A percentile compares a stretch with the other conserved stretches of the same genome.
These are phyloP conservation scores for Leptographium lundbergii DNA, from an alignment of 2,329 filamentous ascomycete genomes.

Conservation along the genomic window DNA sequence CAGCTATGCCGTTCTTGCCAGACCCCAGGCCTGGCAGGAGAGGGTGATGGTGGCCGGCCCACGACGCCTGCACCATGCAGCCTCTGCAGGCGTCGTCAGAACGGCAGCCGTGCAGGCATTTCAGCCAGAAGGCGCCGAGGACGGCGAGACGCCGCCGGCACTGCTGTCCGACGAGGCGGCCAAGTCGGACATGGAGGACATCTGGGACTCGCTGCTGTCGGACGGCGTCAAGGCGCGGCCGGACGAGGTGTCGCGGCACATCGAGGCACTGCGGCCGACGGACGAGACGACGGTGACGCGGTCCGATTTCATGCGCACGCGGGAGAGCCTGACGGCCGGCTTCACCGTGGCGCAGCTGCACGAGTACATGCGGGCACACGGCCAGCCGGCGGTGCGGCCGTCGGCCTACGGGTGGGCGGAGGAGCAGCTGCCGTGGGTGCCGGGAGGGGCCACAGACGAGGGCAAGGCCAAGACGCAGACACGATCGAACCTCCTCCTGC, in stretches of 20 bases:
- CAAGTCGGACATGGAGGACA: not conserved
- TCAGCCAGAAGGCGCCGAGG: not conserved
- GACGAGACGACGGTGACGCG: conserved; percentile 24
- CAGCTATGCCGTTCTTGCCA: not conserved
- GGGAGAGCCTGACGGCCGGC: conserved; percentile 26
- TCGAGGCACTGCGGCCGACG: conserved; percentile 34
- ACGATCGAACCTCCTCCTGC: conserved; percentile 4
- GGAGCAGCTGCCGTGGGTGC: not conserved
- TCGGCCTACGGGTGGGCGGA: conserved; percentile 25
- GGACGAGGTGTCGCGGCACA: conserved; percentile 29
- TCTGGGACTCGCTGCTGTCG: not conserved
- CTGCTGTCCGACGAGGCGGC: not conserved
- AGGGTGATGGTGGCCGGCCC: not conserved
- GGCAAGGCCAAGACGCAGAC: not conserved
- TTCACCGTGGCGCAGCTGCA: conserved; percentile 35
- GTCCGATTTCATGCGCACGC: conserved; percentile 28
- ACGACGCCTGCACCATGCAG: not conserved
- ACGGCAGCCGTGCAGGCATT: too few species aligned
- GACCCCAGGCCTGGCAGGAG: not conserved
- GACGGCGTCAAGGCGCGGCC: conserved; percentile 13
- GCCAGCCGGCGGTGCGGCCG: not conserved
- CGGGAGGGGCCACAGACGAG: not conserved
- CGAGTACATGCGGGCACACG: conserved; percentile 23
- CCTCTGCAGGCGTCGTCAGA: not conserved
- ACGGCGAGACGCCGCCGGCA: not conserved